Evolutionary conservation across 179 eudicot genomes (phyloP).

Genomic region (Dionaea muscipula): DNA sequence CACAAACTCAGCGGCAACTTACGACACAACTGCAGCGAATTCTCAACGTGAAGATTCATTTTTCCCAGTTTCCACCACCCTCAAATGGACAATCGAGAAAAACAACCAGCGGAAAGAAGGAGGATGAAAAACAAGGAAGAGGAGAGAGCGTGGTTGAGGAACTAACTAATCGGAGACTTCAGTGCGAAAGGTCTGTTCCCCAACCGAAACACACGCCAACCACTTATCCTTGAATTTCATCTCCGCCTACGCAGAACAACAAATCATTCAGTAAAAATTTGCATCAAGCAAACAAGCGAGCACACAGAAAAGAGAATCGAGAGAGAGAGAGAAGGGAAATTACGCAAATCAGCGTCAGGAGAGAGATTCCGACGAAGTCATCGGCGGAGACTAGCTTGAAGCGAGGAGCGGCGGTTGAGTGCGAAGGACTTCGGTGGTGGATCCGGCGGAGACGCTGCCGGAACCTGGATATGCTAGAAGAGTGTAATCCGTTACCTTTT

Average conservation of each 20-base stretch:
- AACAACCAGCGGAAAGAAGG: background rate
- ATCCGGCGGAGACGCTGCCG: conserved; percentile 27
- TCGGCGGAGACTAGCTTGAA: conserved; percentile 29
- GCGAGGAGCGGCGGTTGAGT: conserved; percentile 1
- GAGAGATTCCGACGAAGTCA: conserved; percentile 69
- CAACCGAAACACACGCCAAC: conserved; percentile 82
- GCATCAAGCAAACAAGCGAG: background rate
- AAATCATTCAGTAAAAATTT: background rate
- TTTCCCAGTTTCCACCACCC: too few relatives aligned
- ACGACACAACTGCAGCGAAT: too few relatives aligned
- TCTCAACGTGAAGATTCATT: too few relatives aligned
- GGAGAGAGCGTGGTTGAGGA: background rate
- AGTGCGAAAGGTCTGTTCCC: conserved; percentile 92
- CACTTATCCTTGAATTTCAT: conserved; percentile 89
- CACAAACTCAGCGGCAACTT: too few relatives aligned
- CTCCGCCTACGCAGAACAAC: conserved; percentile 49
- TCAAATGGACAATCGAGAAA: background rate
- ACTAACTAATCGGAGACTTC: conserved; percentile 63
- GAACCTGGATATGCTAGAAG: conserved; percentile 26
- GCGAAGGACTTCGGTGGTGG: conserved; percentile 5
- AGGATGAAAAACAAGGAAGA: background rate
- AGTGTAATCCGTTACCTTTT: conserved; percentile 9
- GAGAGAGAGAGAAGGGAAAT: conserved; percentile 2
- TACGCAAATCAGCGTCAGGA: conserved; percentile 38
- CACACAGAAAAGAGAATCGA: background rate